Percentiles rank a stretch among this genome's conserved stretches.
Conservation (phyloP, 2,329 filamentous ascomycete species). For the Cryphonectria carpinicola region DNA sequence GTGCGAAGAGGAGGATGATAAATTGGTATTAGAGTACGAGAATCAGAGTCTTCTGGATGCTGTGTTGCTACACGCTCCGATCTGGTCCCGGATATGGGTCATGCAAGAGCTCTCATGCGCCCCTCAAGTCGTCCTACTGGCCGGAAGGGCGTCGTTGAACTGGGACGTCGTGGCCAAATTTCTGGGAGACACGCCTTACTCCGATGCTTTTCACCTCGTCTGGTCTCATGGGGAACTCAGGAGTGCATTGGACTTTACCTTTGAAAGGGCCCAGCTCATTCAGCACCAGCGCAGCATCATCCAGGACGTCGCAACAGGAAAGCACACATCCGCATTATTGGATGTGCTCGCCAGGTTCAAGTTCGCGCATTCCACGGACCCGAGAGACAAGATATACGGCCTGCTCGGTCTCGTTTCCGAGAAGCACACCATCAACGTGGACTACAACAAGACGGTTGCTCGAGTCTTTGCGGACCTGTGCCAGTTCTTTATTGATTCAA, state of each 20-base stretch:
- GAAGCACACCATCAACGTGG: conserved; percentile 25
- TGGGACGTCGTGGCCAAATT: conserved; percentile 27
- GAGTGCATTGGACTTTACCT: background rate
- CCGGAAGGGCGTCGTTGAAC: conserved; percentile 19
- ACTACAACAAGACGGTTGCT: conserved; percentile 27
- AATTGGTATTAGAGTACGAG: background rate
- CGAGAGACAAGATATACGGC: conserved; percentile 30
- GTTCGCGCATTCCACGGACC: conserved; percentile 24
- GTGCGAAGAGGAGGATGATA: background rate
- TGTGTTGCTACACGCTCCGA: background rate
- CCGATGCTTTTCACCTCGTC: conserved; percentile 24
- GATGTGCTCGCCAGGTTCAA: conserved; percentile 31
- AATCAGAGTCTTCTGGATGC: background rate
- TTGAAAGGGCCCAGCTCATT: conserved; percentile 5
- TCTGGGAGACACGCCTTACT: conserved; percentile 18
- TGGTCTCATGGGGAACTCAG: conserved; percentile 9
- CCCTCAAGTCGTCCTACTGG: conserved; percentile 14
- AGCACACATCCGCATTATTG: conserved; percentile 19
- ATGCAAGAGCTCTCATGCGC: conserved; percentile 30
- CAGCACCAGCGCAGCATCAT: conserved; percentile 25
- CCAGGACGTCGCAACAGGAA: background rate
- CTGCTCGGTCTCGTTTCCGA: conserved; percentile 22
- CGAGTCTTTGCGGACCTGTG: conserved; percentile 21
- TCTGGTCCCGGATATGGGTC: conserved; percentile 30
- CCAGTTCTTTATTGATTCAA: conserved; percentile 19